Conservation (phyloP, 805 yeast species). For the Kodamaea sagamina region DNA sequence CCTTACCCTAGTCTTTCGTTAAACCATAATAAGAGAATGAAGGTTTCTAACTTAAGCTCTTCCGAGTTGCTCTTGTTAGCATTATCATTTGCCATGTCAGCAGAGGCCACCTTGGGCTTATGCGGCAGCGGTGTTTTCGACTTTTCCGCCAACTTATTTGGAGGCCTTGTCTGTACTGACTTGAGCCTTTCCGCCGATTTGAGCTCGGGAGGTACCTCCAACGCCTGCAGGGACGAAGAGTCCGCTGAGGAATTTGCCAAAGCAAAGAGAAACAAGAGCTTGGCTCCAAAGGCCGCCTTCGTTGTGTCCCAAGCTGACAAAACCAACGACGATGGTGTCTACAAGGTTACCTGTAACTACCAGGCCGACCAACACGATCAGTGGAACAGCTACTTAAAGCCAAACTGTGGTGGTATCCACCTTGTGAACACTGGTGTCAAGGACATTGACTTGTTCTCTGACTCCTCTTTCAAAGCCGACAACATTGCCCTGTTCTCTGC, state of each 20-base stretch:
- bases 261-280: conserved; percentile 12
- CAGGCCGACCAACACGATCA: conserved; percentile 24
- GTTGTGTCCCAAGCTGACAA: conserved; percentile 25
- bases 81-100: conserved; percentile 10
- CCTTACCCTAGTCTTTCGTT: conserved; percentile 12
- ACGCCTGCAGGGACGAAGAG: conserved; percentile 9
- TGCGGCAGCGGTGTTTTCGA: conserved; percentile 7
- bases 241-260: conserved; percentile 12
- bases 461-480: conserved; percentile 1
- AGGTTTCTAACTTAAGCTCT: conserved; percentile 8
- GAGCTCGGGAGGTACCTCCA: conserved; percentile 7
- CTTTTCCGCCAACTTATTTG: conserved; percentile 6
- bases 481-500: conserved; percentile 19
- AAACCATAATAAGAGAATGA: conserved; percentile 5
- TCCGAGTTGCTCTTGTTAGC: conserved; percentile 11
- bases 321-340: conserved; percentile 20
- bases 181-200: conserved; percentile 8
- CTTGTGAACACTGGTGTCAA: conserved; percentile 25
- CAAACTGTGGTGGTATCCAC: conserved; percentile 20
- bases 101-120: conserved; percentile 14
- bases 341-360: conserved; percentile 25
- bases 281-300: conserved; percentile 27
- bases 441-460: conserved; percentile 16
- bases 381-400: conserved; percentile 17
- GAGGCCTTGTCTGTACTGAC: conserved; percentile 9